These are phyloP conservation scores for Podospora conica DNA, from an alignment of 495 filamentous ascomycete species.

Conservation along the genomic window DNA sequence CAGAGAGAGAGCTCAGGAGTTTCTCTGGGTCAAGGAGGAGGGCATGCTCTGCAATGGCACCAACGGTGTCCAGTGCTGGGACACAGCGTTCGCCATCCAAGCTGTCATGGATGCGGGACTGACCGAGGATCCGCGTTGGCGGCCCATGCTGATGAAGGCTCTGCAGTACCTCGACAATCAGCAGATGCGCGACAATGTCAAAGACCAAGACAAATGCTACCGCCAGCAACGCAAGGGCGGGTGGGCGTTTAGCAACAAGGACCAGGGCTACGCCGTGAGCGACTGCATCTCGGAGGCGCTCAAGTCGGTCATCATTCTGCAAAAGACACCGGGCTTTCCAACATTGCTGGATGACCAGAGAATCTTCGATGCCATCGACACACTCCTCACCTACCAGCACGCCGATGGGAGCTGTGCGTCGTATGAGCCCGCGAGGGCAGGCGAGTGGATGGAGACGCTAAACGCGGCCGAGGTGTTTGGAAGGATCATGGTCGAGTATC, in stretches of 20 bases:
- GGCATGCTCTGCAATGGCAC: conserved; percentile 95
- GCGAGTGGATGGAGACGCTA: conserved; percentile 69
- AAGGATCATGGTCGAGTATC: conserved; percentile 95
- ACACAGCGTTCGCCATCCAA: conserved; percentile 85
- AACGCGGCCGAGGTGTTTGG: conserved; percentile 98
- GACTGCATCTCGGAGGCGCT: conserved; percentile 91
- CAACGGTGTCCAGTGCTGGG: conserved; percentile 95
- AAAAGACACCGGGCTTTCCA: conserved; percentile 71
- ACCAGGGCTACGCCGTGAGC: conserved; percentile 90
- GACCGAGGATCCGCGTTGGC: conserved; percentile 68
- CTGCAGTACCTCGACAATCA: conserved; percentile 85
- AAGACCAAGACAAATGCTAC: conserved; percentile 74
- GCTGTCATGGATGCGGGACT: conserved; percentile 72
- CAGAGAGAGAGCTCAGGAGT: conserved; percentile 73
- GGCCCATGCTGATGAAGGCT: conserved; percentile 75
- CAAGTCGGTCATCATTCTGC: conserved; percentile 79
- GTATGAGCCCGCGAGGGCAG: conserved; percentile 78
- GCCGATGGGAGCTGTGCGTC: conserved; percentile 79
- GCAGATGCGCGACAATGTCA: conserved; percentile 80
- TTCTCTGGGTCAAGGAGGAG: conserved; percentile 85
- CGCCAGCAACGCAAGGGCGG: conserved; percentile 88
- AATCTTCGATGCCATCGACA: conserved; percentile 82
- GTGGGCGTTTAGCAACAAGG: conserved; percentile 89
- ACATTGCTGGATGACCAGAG: conserved; percentile 65
- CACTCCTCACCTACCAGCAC: conserved; percentile 89